phyloP scores from a whole-genome alignment of 2,329 filamentous ascomycete genomes.

The Coniochaeta ligniaria region DNA sequence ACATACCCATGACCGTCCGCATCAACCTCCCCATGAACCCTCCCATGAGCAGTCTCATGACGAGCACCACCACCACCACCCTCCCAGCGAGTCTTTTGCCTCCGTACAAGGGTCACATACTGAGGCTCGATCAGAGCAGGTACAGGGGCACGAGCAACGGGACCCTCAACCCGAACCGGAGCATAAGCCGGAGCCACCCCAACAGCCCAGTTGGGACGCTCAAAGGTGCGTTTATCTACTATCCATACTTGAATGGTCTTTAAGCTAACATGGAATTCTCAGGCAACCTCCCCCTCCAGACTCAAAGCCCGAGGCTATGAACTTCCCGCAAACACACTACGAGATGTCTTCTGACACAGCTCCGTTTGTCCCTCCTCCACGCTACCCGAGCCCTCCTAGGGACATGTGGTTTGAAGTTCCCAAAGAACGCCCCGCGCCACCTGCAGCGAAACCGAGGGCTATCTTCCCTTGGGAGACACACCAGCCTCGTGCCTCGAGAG shows the following conservation, averaged over 20 bases:
- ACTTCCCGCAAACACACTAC: conserved; percentile 75
- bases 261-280: conserved; percentile 11
- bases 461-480: conserved; percentile 90
- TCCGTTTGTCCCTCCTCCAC: conserved; percentile 68
- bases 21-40: conserved; percentile 4
- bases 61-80: conserved; percentile 15
- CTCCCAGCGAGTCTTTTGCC: conserved; percentile 23
- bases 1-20: conserved; percentile 12
- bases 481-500: conserved; percentile 54
- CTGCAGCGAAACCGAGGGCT: conserved; percentile 50
- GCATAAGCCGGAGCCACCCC: conserved; percentile 25
- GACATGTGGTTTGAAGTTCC: conserved; percentile 88
- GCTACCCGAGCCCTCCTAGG: conserved; percentile 76
- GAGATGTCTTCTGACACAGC: conserved; percentile 71
- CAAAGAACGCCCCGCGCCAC: conserved; percentile 46
- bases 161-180: conserved; percentile 25
- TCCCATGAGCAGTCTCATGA: conserved; percentile 15
- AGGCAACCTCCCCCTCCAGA: conserved; percentile 57
- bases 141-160: conserved; percentile 18
- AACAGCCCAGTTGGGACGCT: conserved; percentile 41
- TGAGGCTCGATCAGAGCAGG: conserved; percentile 38
- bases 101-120: conserved; percentile 37
- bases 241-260: neutral
- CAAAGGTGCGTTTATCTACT: conserved; percentile 33
- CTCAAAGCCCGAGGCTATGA: conserved; percentile 76